Base-by-base conservation (phyloP, 768 basidiomycete species). In the Daedaleopsis nitida region DNA sequence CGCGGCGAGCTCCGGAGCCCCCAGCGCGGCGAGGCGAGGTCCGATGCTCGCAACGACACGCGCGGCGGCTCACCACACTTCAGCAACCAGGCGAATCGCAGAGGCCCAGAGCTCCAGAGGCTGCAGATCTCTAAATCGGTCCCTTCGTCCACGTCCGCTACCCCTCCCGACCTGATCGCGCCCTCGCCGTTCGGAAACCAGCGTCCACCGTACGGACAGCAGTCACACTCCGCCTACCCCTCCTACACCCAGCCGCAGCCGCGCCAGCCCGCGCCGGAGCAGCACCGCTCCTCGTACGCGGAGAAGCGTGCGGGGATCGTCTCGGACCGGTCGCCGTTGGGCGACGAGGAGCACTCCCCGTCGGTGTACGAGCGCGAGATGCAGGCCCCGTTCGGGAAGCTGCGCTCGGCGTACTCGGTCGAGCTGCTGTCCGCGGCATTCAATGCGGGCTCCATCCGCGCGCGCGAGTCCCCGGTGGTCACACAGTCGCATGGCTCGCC, bases 321-420 rank as follows among this genome's bases (percentile, higher is more conserved):
- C 14, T 5, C 37, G 4, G 10, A 13, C 13, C 19, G 35, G 3
- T 14, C 38, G 34, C 37, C 42, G 12, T 42, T 21, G 38, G 17
- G 32, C 19, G 42, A 54, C 14, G 52, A 54, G 21, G 47, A 49
- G 47, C 47, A 49, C 27, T 32, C 27, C 27, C 27, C 27, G 47
- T 48, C 47, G 21, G 12, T 27, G 54, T 19, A 55, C 42, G 24
- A 27, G n/a, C 43, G 54, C 19, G 24, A 38, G 27, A 44, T 43
- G 54, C 52, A 39, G n/a, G 39, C 52, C n/a, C 37, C 35, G n/a
- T 43, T 54, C 35, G 52, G 39, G 52, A 54, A 54, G 19, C 9
- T 42, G 38, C 52, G 21, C 37, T 39, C 35, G 17, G 5, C 17
- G 17, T 54, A 54, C 52, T 42, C 37, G 52, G 14, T 17, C 17